Base-by-base conservation (phyloP, 352 stramenopile species). In the Aphanomyces euteiches region DNA sequence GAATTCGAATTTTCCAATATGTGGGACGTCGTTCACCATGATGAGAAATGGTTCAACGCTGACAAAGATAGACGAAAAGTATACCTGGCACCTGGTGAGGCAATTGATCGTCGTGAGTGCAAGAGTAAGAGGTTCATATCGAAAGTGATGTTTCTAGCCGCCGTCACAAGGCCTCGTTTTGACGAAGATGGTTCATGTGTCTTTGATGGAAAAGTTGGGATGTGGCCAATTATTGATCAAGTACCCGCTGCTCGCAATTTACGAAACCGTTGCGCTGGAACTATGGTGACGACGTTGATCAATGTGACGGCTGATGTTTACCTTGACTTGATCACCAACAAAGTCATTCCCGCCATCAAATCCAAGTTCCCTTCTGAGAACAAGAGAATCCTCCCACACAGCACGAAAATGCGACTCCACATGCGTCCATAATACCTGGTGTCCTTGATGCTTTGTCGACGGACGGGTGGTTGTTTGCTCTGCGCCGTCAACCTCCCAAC, bases 151-250 rank as follows among this genome's bases (percentile, higher is more conserved):
- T 58, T 58, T 36, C 50, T 58, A 12, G 50, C 17, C 1, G 21
- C 50, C 7, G 50, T 58, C 36, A 2, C 50, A 12, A 17, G 50
- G 1, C 50, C 50, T 1, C 50, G 50, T 13, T 36, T 58, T 19
- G 17, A 8, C 50, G 2, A 36, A 17, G 50, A 58, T 28, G 15
- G 50, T 8, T 12, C 15, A 12, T 19, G 15, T 58, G 50, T 58
- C 10, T 72, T 72, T 5, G 59, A 77, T 37, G 68, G 71, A 0
- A 78, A 81, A 34, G 67, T 76, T 37, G 76, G 72, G 17, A 73
- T 76, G 2, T 78, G 76, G 71, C 57, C 65, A 2, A 77, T 81
- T 45, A 57, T 37, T 0, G 45, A 73, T 28, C n/a, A 48, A 1
- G 54, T 17, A 3, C 19, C 67, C 0, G 72, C 76, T 1, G 4